A percentile compares a stretch with the other conserved stretches of the same genome.
These are phyloP conservation scores for Lasiodiplodia theobromae DNA, from an alignment of 2,329 filamentous ascomycete genomes.

Conservation along the genomic window DNA sequence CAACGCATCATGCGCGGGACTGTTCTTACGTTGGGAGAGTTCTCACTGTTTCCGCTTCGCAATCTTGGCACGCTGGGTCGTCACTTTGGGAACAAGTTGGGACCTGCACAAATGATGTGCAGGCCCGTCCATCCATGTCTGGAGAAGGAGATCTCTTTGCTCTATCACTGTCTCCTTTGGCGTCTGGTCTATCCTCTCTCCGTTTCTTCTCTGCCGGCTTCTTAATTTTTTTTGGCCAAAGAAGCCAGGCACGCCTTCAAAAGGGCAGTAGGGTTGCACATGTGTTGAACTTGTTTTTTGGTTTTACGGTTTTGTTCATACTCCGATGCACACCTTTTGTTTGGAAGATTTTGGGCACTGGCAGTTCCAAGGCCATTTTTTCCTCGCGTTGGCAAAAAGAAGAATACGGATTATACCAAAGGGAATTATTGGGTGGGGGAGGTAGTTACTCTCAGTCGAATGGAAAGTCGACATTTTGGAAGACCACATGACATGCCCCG, in stretches of 20 bases:
- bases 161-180: constrained; percentile 9
- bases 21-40: constrained; percentile 20
- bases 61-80: constrained; percentile 28
- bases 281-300: constrained; percentile 13
- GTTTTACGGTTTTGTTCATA: constrained; percentile 20
- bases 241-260: constrained; percentile 19
- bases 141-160: constrained; percentile 23
- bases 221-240: constrained; percentile 14
- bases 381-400: constrained; percentile 19
- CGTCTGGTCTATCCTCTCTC: constrained; percentile 8
- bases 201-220: constrained; percentile 9
- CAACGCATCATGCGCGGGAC: constrained; percentile 22
- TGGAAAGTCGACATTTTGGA: constrained; percentile 21
- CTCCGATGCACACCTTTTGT: constrained; percentile 14
- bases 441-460: constrained; percentile 22
- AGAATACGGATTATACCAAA: constrained; percentile 26
- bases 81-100: constrained; percentile 20
- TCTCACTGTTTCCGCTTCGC: constrained; percentile 17
- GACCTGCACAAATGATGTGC: constrained; percentile 9
- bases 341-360: constrained; percentile 18
- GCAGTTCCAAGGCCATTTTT: constrained; percentile 7
- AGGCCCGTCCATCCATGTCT: constrained; percentile 12
- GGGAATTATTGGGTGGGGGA: constrained; percentile 25
- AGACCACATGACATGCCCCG: constrained; percentile 19
- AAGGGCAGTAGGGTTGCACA: constrained; percentile 28